Percentiles rank a stretch among this genome's conserved stretches.
Conservation (phyloP, 768 basidiomycete species). For the Roridomyces roridus region DNA sequence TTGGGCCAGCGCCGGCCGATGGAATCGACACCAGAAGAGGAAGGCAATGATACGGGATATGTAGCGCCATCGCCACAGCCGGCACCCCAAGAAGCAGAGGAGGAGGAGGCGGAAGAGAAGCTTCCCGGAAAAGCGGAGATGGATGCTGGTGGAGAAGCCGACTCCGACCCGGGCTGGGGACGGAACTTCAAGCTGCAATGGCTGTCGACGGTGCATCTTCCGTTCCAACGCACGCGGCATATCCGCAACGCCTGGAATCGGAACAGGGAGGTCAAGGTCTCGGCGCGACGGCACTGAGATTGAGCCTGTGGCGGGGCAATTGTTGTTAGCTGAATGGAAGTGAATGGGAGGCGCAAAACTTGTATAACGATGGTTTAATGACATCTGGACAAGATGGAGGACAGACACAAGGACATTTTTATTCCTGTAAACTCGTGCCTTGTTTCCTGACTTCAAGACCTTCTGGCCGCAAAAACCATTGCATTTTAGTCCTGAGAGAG, state of each 20-base stretch:
- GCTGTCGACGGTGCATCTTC: constrained; percentile 72
- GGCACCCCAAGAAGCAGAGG: constrained; percentile 7
- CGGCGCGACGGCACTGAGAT: no score
- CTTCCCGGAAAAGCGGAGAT: constrained; percentile 11
- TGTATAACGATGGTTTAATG: no score
- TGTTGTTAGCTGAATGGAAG: no score
- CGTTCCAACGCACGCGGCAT: constrained; percentile 79
- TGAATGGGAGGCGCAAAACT: no score
- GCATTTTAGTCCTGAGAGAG: no score
- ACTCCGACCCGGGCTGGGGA: constrained; percentile 61
- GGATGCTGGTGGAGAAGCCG: constrained; percentile 12
- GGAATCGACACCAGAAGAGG: constrained; percentile 23
- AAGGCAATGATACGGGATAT: constrained; percentile 38
- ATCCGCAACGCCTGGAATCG: constrained; percentile 94
- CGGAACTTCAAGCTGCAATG: constrained; percentile 85
- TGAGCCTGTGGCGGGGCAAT: no score
- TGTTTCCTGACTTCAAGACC: no score
- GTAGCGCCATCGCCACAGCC: constrained; percentile 30
- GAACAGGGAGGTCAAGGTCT: no score
- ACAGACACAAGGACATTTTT: no score
- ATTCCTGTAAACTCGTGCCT: no score
- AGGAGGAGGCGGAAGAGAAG: neutral
- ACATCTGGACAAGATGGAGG: no score
- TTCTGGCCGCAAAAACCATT: no score
- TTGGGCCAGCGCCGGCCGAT: constrained; percentile 32